These are phyloP conservation scores for Trametes hirsuta DNA, from an alignment of 1,284 basidiomycete species.

Conservation along the genomic window DNA sequence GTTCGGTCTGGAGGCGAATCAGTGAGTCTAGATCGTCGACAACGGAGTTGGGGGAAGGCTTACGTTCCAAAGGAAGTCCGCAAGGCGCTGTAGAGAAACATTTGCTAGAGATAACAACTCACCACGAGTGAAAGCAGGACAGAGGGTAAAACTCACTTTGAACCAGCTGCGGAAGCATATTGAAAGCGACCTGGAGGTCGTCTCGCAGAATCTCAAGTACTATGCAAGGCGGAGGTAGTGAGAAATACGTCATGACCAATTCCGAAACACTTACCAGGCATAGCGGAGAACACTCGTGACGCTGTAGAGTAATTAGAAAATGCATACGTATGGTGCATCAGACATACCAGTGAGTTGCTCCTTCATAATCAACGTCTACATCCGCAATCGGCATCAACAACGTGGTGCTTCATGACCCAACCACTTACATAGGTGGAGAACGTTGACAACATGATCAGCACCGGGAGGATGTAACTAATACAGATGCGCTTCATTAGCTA, in stretches of 20 bases:
- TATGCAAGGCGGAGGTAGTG: background rate
- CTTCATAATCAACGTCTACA: constrained; percentile 40
- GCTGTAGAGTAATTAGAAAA: constrained; percentile 27
- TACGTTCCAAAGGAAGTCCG: constrained; percentile 49
- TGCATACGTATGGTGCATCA: too few relatives aligned
- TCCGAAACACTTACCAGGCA: constrained; percentile 33
- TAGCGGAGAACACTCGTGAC: constrained; percentile 44
- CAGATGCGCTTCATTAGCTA: background rate
- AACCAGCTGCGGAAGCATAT: constrained; percentile 37
- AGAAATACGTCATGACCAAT: background rate
- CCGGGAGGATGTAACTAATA: constrained; percentile 61
- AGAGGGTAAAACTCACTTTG: constrained; percentile 35
- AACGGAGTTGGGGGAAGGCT: background rate
- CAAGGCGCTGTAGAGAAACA: constrained; percentile 51
- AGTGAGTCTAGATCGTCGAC: background rate
- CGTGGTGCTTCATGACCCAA: too few relatives aligned
- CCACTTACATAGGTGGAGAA: constrained; percentile 57
- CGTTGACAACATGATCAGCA: constrained; percentile 68
- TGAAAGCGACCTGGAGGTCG: constrained; percentile 37
- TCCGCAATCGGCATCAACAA: background rate
- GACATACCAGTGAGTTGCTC: constrained; percentile 35
- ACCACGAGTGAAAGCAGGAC: constrained; percentile 20
- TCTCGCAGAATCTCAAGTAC: background rate
- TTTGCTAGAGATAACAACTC: constrained; percentile 33
- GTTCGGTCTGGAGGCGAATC: constrained; percentile 44